Base-by-base conservation (phyloP, 2,329 filamentous ascomycete genomes). In the Cercospora zeina region DNA sequence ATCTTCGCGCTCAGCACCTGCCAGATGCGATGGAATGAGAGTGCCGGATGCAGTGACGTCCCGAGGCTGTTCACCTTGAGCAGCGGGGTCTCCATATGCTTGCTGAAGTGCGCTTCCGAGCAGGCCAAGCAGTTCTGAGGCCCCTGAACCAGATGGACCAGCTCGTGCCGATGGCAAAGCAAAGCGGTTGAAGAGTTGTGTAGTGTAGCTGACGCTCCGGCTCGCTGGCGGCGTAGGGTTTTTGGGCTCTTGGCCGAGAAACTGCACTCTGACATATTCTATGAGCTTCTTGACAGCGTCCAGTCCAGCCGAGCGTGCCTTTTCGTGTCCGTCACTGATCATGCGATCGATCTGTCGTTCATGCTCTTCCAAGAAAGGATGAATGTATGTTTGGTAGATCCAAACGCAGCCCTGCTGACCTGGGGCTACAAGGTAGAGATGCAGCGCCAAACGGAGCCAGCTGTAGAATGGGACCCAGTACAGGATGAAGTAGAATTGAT, bases 381-480 rank as follows among this genome's bases (percentile, higher is more conserved):
- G 89, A 64, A 97, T 82, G 76, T 95, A 87, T 65, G 87, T 83
- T 72, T 92, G 86, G 81, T 97, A 99, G 67, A 97, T 81, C 71
- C 89, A 79, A 64, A 89, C 89, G 61, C 93, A 92, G 75, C 95
- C 95, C 75, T 97, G 93, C n/a, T 91, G 95, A 77, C 96, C 93
- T 0, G 93, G 95, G n/a, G 96, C 86, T 72, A 97, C 92, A 65
- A 99, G 90, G 80, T 97, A 99, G 68, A 95, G 86, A 73, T 97
- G 87, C 78, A 95, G 89, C 73, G 88, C 81, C 59, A 97, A 85
- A 67, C 95, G 91, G 71, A 96, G 82, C 85, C 93, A 97, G 69
- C 90, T 85, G 79, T 97, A 99, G 77, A 97, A 96, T 2, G 95
- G 95, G 37, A 97, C 81, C 91, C 92, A 97, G 75, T 84, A 84